Conservation (phyloP, 2,329 filamentous ascomycete genomes). For the Sporothrix phasma region DNA sequence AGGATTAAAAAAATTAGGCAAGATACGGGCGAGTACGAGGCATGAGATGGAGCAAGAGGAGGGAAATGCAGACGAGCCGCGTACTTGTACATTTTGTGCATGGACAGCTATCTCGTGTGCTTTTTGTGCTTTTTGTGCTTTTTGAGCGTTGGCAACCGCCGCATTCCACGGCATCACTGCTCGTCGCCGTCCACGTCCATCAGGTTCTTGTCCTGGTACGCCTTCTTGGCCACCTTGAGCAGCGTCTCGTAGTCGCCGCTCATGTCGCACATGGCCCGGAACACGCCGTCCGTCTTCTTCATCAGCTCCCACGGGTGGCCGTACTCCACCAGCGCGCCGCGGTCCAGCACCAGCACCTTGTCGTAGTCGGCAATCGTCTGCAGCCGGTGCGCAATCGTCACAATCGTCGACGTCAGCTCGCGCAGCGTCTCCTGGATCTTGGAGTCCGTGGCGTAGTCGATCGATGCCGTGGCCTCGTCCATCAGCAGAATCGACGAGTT, state of each 20-base stretch:
- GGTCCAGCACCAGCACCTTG: constrained; percentile 89
- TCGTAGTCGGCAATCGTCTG: constrained; percentile 98
- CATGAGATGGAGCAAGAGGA: not conserved
- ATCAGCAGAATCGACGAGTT: constrained; percentile 90
- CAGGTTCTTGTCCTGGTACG: constrained; percentile 26
- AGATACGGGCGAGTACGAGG: not conserved
- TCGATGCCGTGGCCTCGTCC: constrained; percentile 96
- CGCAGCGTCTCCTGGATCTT: constrained; percentile 96
- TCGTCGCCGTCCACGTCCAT: constrained; percentile 9
- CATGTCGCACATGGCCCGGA: constrained; percentile 55
- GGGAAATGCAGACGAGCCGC: not conserved
- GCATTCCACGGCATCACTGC: not conserved
- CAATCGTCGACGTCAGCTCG: constrained; percentile 85
- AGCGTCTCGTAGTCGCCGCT: constrained; percentile 47
- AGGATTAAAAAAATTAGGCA: not conserved
- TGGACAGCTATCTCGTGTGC: not conserved
- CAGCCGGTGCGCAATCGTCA: constrained; percentile 90
- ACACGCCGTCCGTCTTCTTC: constrained; percentile 54
- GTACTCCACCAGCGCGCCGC: constrained; percentile 77
- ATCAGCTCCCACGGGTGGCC: constrained; percentile 82
- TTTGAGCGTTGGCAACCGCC: too few relatives aligned
- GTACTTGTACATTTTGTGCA: not conserved
- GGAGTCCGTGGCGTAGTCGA: constrained; percentile 89
- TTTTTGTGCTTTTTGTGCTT: too few relatives aligned
- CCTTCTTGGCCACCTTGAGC: constrained; percentile 45